Evolutionary conservation across 768 basidiomycete genomes (phyloP), one percentile per base, ranked within the genome.

Genomic region (Tricholoma sp.): DNA sequence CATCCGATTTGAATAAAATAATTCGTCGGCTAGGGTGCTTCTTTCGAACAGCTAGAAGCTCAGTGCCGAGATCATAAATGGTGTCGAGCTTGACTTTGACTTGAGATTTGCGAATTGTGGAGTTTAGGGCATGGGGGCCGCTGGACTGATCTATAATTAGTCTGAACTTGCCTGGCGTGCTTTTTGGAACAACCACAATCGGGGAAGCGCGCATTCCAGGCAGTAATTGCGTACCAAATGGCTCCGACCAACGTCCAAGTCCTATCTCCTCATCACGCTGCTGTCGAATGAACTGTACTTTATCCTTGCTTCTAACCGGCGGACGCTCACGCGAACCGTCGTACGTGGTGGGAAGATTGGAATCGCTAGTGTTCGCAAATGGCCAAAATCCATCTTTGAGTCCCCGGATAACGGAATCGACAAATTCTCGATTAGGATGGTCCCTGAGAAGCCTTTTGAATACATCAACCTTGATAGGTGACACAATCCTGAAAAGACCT

Each of bases 141-240:
- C 77, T 56, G 80, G 64, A 11, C 63, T 68, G 12, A 80, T 61
- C 0, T 80, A 63, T 68, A 13, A 81, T 61, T 0, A 81, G 65
- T 0, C 72, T 57, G 6, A 74, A 58, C 37, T 78, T 75, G 20
- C 61, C 63, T 0, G 73, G 65, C 0, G 57, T 49, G 0, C 65
- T 60, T 31, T 76, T 76, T 0, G 75, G 78, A 0, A 80, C 71
- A 2, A 66, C 69, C 33, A 69, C 60, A 0, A 78, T 61, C 0
- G 75, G 79, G 54, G 70, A 67, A 24, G 60, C 63, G 49, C 73
- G 70, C 78, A 82, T 80, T 0, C 78, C 78, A 0, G 75, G 77
- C 0, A 76, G 63, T 3, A 77, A 65, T 6, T 73, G 59, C 1
- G 55, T 29, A 1, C 68, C 68, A 60, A 78, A 77, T 1, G 69